These are phyloP conservation scores for Metschnikowia hibisci DNA, from an alignment of 805 yeast species.

Conservation along the genomic window DNA sequence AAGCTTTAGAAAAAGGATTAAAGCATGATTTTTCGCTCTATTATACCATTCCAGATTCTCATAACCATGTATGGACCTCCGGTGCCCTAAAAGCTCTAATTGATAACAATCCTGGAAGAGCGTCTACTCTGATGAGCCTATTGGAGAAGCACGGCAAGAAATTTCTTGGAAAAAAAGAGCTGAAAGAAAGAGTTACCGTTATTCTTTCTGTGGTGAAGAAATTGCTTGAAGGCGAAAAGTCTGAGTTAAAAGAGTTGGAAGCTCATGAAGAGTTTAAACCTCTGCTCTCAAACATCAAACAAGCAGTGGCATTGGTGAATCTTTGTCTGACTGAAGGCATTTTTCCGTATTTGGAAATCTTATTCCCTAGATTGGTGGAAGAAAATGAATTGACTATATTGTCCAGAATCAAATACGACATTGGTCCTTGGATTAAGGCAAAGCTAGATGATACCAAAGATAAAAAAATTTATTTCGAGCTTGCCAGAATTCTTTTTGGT, in stretches of 20 bases:
- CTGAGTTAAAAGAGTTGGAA: constrained; percentile 30
- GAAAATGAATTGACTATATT: constrained; percentile 1
- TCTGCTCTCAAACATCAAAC: constrained; percentile 10
- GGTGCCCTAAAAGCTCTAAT: constrained; percentile 13
- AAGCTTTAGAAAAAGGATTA: constrained; percentile 20
- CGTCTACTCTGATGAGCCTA: constrained; percentile 46
- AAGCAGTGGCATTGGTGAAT: constrained; percentile 15
- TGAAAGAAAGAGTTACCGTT: constrained; percentile 19
- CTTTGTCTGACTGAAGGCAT: constrained; percentile 5
- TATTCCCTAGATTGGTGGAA: not conserved
- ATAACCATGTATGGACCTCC: constrained; percentile 13
- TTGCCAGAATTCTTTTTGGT: constrained; percentile 10
- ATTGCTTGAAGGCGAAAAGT: constrained; percentile 35
- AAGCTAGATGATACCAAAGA: not conserved
- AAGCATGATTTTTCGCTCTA: constrained; percentile 27
- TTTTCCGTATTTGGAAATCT: not conserved
- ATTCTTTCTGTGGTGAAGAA: constrained; percentile 30
- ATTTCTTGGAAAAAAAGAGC: constrained; percentile 2
- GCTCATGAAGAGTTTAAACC: constrained; percentile 8
- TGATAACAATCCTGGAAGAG: constrained; percentile 50
- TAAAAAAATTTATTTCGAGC: not conserved
- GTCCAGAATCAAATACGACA: not conserved
- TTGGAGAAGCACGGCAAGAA: constrained; percentile 26
- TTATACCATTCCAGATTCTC: constrained; percentile 19
- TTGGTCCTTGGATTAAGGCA: not conserved